These are phyloP conservation scores for Boletus vinaceobasis DNA, from an alignment of 768 basidiomycete genomes.

Conservation along the genomic window DNA sequence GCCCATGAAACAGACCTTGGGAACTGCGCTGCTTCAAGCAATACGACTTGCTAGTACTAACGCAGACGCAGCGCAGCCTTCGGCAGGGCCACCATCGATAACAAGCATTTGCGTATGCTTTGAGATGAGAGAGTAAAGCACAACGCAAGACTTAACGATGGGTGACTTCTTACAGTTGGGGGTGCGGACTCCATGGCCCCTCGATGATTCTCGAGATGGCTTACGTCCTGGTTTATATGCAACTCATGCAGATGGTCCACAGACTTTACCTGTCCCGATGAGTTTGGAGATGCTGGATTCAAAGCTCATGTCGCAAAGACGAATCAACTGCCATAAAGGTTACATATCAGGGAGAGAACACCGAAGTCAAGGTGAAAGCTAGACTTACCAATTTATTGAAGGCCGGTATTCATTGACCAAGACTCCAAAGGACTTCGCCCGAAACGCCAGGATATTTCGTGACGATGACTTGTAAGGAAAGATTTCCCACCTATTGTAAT, in stretches of 20 bases:
- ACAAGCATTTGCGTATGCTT: slow-evolving; percentile 39
- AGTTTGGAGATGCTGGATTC: not conserved
- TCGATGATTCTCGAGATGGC: not conserved
- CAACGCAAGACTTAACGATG: not conserved
- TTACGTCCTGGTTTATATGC: slow-evolving; percentile 4
- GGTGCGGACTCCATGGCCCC: slow-evolving; percentile 12
- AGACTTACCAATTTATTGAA: not conserved
- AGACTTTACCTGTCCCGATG: not conserved
- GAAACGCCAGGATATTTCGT: not conserved
- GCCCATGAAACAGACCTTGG: slow-evolving; percentile 39
- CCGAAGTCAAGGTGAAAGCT: not conserved
- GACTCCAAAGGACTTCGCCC: not conserved
- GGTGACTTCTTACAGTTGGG: slow-evolving; percentile 21
- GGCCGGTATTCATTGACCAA: too few relatives aligned
- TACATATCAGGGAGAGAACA: not conserved
- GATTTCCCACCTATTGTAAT: not conserved
- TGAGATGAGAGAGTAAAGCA: not conserved
- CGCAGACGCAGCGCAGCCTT: slow-evolving; percentile 50
- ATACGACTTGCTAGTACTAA: slow-evolving; percentile 53
- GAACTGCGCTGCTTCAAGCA: slow-evolving; percentile 54
- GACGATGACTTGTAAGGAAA: slow-evolving; percentile 2
- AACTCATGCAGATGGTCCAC: not conserved
- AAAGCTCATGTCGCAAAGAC: not conserved
- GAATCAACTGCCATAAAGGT: not conserved
- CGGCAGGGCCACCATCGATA: slow-evolving; percentile 59